These are phyloP conservation scores for Knufia petricola DNA, from an alignment of 2,329 filamentous ascomycete genomes.

Conservation along the genomic window DNA sequence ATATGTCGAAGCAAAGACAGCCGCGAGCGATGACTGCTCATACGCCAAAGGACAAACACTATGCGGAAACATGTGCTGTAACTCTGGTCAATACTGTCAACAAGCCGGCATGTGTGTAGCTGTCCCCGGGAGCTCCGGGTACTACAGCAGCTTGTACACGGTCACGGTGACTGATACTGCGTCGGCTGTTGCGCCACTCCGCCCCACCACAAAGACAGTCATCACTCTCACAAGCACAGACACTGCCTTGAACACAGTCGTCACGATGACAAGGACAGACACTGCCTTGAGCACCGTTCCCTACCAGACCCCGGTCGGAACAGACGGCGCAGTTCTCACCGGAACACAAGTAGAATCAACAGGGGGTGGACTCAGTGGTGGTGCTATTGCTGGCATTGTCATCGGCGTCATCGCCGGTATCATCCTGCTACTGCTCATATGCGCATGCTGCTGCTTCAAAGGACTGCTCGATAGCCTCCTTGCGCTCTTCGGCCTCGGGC, in stretches of 20 bases:
- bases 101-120: constrained; percentile 28
- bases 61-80: constrained; percentile 39
- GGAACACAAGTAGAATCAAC: constrained; percentile 25
- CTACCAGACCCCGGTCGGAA: constrained; percentile 38
- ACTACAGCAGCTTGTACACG: constrained; percentile 30
- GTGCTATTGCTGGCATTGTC: constrained; percentile 44
- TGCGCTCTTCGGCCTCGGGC: constrained; percentile 34
- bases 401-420: constrained; percentile 39
- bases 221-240: constrained; percentile 36
- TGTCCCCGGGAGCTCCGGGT: constrained; percentile 25
- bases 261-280: constrained; percentile 35
- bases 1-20: constrained; percentile 18
- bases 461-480: constrained; percentile 32
- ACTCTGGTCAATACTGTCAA: constrained; percentile 35
- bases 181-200: constrained; percentile 29
- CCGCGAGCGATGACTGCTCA: constrained; percentile 34
- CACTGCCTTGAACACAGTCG: constrained; percentile 34
- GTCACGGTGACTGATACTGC: constrained; percentile 26
- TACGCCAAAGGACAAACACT: constrained; percentile 34
- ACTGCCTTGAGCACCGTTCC: constrained; percentile 34
- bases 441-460: constrained; percentile 35
- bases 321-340: constrained; percentile 31
- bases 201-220: constrained; percentile 36
- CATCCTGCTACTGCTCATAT: constrained; percentile 36
- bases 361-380: constrained; percentile 35